Evolutionary conservation across 805 yeast genomes (phyloP).

Genomic region (Ogataea degrootiae): DNA sequence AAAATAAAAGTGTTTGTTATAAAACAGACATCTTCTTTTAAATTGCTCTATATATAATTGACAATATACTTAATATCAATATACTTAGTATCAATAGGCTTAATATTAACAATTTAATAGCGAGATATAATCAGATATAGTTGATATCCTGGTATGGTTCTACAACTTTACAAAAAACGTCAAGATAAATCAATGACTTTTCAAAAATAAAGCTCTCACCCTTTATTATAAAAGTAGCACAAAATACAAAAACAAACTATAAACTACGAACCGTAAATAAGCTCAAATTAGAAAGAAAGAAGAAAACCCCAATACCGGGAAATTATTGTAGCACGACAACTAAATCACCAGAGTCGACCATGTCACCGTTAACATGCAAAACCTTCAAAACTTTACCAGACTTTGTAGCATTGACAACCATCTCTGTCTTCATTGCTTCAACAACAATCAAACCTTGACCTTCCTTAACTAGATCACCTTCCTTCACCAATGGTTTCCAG

Average conservation of each 20-base stretch:
- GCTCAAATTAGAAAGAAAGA: not conserved
- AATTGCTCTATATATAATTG: no score
- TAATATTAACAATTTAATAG: no score
- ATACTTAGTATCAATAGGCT: no score
- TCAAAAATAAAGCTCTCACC: conserved; percentile 7
- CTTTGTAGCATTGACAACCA: conserved; percentile 73
- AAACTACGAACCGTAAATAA: no score
- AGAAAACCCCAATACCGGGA: not conserved
- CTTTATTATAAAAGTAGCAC: not conserved
- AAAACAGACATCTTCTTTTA: no score
- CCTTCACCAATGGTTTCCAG: conserved; percentile 86
- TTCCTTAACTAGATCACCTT: conserved; percentile 65
- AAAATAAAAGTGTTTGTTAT: no score
- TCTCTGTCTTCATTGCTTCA: conserved; percentile 98
- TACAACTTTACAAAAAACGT: no score
- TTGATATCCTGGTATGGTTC: no score
- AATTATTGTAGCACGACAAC: conserved; percentile 63
- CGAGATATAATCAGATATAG: no score
- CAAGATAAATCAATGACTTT: no score
- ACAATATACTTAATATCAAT: no score
- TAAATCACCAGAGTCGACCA: conserved; percentile 95
- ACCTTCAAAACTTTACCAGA: conserved; percentile 71
- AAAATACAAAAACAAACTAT: not conserved
- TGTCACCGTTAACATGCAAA: conserved; percentile 82
- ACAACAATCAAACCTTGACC: conserved; percentile 85